Base-by-base conservation (phyloP, 2,329 filamentous ascomycete genomes). In the Laburnicola sp. region DNA sequence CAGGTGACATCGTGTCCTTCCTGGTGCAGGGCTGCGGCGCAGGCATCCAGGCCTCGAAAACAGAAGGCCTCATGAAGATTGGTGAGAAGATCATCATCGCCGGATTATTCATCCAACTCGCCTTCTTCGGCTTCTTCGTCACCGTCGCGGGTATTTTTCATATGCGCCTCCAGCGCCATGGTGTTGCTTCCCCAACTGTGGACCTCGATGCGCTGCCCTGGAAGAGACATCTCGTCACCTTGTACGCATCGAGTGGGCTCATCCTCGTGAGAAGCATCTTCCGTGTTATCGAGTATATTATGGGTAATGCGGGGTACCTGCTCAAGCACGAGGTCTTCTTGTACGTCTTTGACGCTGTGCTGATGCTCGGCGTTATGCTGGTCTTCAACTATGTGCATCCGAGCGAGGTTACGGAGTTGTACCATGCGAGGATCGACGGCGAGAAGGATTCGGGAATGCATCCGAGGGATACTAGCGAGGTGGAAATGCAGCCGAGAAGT, bases 51-150 rank as follows among this genome's bases (percentile, higher is more conserved):
- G 58, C 61, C 6, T 51, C 69, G 0, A 64, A 64, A 1, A 62
- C 66, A 25, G 22, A 56, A 5, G 31, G 53, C 42, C 35, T 56
- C 38, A 23, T 67, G 42, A 58, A 75, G 25, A 66, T 69, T 9
- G 81, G 78, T n/a, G 64, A 81, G 56, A 75, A 78, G 16, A 71
- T 86, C 42, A 78, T 86, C n/a, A 67, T 86, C 6, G 78, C 59
- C 1, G 84, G 84, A 2, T 70, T 87, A 2, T 64, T 80, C 28
- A 64, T 85, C 11, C 84, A 87, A 61, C 74, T 87, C 23, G 34
- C 82, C 36, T 76, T 82, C 48, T 85, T 86, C 54, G 75, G 74
- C 22, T 68, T 85, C 31, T 87, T 86, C 59, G 66, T 81, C 31
- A 49, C 76, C 3, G 76, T 77, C 1, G 75, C 80, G 0, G 56